Percentiles rank a stretch among this genome's conserved stretches.
Conservation (phyloP, 2,329 filamentous ascomycete species). For the Hortaea werneckii region DNA sequence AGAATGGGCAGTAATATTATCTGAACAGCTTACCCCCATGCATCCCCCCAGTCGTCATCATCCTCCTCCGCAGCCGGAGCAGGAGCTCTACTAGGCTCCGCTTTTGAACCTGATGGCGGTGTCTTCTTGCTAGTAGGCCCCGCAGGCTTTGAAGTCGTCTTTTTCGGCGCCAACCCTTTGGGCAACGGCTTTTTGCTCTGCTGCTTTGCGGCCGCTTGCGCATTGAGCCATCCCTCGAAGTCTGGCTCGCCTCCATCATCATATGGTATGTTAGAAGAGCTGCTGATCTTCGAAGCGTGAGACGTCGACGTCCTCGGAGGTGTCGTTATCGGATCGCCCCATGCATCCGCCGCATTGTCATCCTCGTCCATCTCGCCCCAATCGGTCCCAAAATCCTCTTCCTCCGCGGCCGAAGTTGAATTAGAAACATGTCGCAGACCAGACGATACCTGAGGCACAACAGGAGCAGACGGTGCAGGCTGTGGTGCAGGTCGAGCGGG, state of each 20-base stretch:
- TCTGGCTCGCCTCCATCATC: constrained; percentile 85
- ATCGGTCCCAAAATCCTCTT: constrained; percentile 53
- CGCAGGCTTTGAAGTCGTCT: constrained; percentile 18
- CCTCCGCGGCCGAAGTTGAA: constrained; percentile 23
- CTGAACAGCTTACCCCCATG: constrained; percentile 19
- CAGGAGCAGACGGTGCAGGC: constrained; percentile 17
- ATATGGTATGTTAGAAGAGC: constrained; percentile 40
- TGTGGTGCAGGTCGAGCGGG: constrained; percentile 23
- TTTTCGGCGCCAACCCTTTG: constrained; percentile 66
- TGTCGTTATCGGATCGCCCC: constrained; percentile 28
- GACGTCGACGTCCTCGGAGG: constrained; percentile 15
- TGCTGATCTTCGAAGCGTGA: constrained; percentile 13
- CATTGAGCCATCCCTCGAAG: constrained; percentile 89
- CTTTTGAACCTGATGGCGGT: constrained; percentile 11
- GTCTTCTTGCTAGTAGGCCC: constrained; percentile 20
- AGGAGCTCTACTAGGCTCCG: neutral
- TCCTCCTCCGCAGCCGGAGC: constrained; percentile 20
- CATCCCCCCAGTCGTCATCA: constrained; percentile 32
- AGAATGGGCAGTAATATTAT: too few species aligned
- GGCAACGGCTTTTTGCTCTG: constrained; percentile 57
- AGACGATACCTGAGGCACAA: constrained; percentile 21
- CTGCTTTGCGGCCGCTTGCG: constrained; percentile 68
- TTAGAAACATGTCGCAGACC: constrained; percentile 14
- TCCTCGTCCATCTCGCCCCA: constrained; percentile 57
- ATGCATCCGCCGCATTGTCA: constrained; percentile 39